Evolutionary conservation across 2,329 filamentous ascomycete species (phyloP).

Genomic region (Biscogniauxia marginata): DNA sequence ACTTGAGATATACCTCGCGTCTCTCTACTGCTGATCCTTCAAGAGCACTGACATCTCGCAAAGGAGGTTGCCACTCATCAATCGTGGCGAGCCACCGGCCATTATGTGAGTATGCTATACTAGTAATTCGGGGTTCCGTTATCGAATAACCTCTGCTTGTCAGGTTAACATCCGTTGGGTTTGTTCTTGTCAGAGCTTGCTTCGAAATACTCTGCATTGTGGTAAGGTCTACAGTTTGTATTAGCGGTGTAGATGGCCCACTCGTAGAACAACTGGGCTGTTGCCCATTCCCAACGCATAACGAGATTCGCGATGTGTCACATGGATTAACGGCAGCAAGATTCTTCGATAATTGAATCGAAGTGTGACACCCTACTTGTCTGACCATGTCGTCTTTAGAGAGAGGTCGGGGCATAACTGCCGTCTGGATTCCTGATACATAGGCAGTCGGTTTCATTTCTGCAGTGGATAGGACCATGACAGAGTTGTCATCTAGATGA

Average conservation of each 20-base stretch:
- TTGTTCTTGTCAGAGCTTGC: constrained; percentile 86
- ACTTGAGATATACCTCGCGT: constrained; percentile 81
- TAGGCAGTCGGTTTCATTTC: constrained; percentile 84
- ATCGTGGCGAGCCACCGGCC: constrained; percentile 89
- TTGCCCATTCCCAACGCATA: constrained; percentile 65
- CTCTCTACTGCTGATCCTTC: constrained; percentile 45
- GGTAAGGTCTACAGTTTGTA: constrained; percentile 87
- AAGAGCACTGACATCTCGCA: constrained; percentile 63
- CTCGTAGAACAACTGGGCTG: constrained; percentile 52
- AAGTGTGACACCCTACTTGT: constrained; percentile 48
- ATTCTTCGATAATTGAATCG: constrained; percentile 46
- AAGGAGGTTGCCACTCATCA: constrained; percentile 83
- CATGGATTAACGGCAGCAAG: constrained; percentile 63
- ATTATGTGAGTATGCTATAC: constrained; percentile 73
- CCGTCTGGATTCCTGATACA: constrained; percentile 76
- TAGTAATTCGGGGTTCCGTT: constrained; percentile 73
- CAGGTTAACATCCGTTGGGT: constrained; percentile 76
- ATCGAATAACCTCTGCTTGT: constrained; percentile 70
- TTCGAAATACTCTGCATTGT: constrained; percentile 75
- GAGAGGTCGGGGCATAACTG: constrained; percentile 48
- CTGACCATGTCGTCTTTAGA: constrained; percentile 54
- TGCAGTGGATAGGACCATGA: constrained; percentile 85
- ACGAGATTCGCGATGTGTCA: constrained; percentile 61
- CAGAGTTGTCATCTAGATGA: constrained; percentile 87
- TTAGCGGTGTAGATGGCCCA: constrained; percentile 52